A percentile compares a stretch with the other conserved stretches of the same genome.
These are phyloP conservation scores for Uronychia binucleata DNA, from an alignment of 73 alveolate genomes.

Conservation along the genomic window DNA sequence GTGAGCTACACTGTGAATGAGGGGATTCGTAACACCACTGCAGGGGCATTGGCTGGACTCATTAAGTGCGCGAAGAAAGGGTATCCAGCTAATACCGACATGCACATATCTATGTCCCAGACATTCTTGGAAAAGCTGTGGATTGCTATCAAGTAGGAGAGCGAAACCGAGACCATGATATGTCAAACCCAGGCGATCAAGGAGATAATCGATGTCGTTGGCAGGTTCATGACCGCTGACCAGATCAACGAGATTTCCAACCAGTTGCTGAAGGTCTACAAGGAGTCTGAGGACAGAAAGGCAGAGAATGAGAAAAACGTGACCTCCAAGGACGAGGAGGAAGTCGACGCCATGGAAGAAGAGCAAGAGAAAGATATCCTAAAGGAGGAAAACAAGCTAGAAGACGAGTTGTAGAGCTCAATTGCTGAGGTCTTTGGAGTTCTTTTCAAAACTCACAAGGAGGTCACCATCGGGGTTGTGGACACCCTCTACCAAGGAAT, in stretches of 20 bases:
- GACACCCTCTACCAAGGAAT: conserved; percentile 16
- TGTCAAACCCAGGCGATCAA: conserved; percentile 46
- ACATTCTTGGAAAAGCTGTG: conserved; percentile 52
- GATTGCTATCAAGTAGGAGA: conserved; percentile 48
- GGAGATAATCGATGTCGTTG: conserved; percentile 61
- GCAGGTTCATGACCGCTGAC: conserved; percentile 15
- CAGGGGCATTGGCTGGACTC: conserved; percentile 75
- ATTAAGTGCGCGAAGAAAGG: conserved; percentile 70
- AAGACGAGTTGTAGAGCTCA: conserved; percentile 77
- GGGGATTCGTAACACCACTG: conserved; percentile 79
- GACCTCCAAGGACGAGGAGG: conserved; percentile 69
- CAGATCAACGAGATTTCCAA: conserved; percentile 36
- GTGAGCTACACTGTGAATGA: conserved; percentile 71
- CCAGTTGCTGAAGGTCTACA: conserved; percentile 48
- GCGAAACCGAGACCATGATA: conserved; percentile 26
- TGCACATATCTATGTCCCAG: conserved; percentile 29
- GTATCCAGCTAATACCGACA: conserved; percentile 1
- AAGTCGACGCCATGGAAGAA: conserved; percentile 60
- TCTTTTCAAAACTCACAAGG: conserved; percentile 84
- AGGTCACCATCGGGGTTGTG: conserved; percentile 39
- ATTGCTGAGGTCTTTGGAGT: conserved; percentile 85
- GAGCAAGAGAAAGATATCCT: conserved; percentile 65
- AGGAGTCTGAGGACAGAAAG: conserved; percentile 74
- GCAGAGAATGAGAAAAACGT: conserved; percentile 61
- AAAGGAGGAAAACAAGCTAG: conserved; percentile 74